Base-by-base conservation (phyloP, 202 grass and related monocot species). In the Eragrostis tef region DNA sequence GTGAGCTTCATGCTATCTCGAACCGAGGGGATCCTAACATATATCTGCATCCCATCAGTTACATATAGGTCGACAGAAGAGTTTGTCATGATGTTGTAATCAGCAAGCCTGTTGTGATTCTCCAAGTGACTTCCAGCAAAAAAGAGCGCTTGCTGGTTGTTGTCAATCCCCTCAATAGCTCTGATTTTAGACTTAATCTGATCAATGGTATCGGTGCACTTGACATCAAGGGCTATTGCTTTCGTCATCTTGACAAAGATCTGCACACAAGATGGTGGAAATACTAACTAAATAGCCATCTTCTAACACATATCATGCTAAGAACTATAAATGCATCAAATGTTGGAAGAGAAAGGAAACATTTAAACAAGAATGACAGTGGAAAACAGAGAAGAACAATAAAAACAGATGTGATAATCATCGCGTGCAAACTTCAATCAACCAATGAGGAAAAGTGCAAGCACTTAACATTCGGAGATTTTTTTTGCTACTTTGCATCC, bases 161-260 rank as follows among this genome's bases (percentile, higher is more conserved):
- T 69, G 22, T 70, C 83, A 66, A 87, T 61, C 53, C 89, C 84
- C 78, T 91, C 87, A 0, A 83, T 52, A 10, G 81, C 34, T 73
- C 20, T 26, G 9, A 94, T 34, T 79, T 85, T 87, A 42, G 58
- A 70, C 81, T 95, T 92, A 43, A 95, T 70, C 53, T 83, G 43
- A 78, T 86, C 77, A 42, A 92, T 72, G 49, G 90, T 86, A 64
- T 88, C 82, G 2, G 79, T 88, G 71, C 57, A 21, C 34, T 71
- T 88, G 36, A 92, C 87, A 80, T 95, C 58, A 41, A 95, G 60
- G 8, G 61, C 19, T n/a, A 92, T 57, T 60, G 66, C 88, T 86
- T 92, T 94, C 49, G 66, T 77, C 82, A 90, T 66, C 83, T 84
- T 92, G 67, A 91, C 70, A 83, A 73, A 46, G 49, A 94, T 91